Evolutionary conservation across 2,329 filamentous ascomycete species (phyloP), one percentile per base, ranked within the genome.

Genomic region (Cercospora sp.): DNA sequence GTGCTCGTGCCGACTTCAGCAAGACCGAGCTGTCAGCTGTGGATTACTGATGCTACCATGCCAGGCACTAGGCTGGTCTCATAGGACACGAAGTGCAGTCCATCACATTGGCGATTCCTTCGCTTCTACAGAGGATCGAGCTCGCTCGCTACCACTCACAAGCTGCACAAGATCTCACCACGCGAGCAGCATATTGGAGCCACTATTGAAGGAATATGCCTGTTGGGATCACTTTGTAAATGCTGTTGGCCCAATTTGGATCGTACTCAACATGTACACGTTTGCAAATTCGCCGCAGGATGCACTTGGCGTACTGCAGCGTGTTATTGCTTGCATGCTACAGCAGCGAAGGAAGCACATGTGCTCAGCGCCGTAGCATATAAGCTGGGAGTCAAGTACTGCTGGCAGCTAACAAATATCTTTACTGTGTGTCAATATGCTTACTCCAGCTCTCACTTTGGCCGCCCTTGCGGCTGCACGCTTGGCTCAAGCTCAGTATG

Each of bases 401-500:
- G 6, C 9, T 20, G 42, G 42, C 42, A 48, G 42, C 42, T 48
- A 48, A 48, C 42, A 48, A 48, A 20, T 4, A 48, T 20, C 3
- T 8, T 3, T 1, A 48, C 10, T 20, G 42, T 18, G 42, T 20
- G 31, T 6, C 18, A 7, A 40, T 40, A 63, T 63, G 60, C 28
- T 51, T 6, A 30, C 10, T 26, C 28, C 60, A n/a, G 16, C 36
- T 18, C n/a, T 63, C 9, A 45, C 60, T 20, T 63, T 31, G 7
- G 16, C 40, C 26, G 16, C 16, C 12, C 60, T 63, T 10, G 60
- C 40, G 23, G 42, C 60, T 26, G 20, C 60, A 16, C 23, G 26
- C 16, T 6, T 51, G 4, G 48, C 62, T 3, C 31, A 64, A 18
- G 60, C 59, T 20, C 65, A 66, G 51, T 66, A 63, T 48, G 59